phyloP scores from a whole-genome alignment of 768 basidiomycete species.

The Mycena leptocephala region DNA sequence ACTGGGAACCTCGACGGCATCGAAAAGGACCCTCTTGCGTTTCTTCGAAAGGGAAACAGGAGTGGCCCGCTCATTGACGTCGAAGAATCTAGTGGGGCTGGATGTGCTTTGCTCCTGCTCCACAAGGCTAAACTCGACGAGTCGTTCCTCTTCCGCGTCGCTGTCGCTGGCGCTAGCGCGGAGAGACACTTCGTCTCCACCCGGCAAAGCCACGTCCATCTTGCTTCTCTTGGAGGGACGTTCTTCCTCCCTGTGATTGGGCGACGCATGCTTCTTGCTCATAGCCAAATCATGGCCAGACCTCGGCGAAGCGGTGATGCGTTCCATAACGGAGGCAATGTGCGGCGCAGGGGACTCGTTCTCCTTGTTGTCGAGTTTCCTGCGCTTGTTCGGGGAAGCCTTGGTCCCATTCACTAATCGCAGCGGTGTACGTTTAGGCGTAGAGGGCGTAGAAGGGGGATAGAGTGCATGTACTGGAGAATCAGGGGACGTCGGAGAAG shows the following conservation, averaged over 20 bases:
- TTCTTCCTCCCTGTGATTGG: slow-evolving; percentile 51
- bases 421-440: slow-evolving; percentile 49
- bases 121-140: slow-evolving; percentile 32
- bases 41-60: slow-evolving; percentile 51
- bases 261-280: slow-evolving; percentile 63
- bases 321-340: slow-evolving; percentile 61
- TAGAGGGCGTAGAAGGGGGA: slow-evolving; percentile 54
- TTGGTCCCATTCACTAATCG: slow-evolving; percentile 37
- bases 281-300: slow-evolving; percentile 32
- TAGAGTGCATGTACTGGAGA: slow-evolving; percentile 38
- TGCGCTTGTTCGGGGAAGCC: slow-evolving; percentile 57
- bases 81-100: slow-evolving; percentile 22
- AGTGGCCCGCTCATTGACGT: slow-evolving; percentile 35
- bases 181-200: slow-evolving; percentile 31
- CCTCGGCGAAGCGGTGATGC: slow-evolving; percentile 58
- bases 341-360: slow-evolving; percentile 64
- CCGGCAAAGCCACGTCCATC: slow-evolving; percentile 17
- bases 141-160: slow-evolving; percentile 38
- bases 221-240: slow-evolving; percentile 50
- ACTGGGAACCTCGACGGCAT: slow-evolving; percentile 67
- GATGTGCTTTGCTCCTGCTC: slow-evolving; percentile 15
- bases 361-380: slow-evolving; percentile 68
- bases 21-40: slow-evolving; percentile 67
- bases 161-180: slow-evolving; percentile 13
- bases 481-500: slow-evolving; percentile 43